These are phyloP conservation scores for Termitomyces sp. DNA, from an alignment of 1,284 basidiomycete species.

Conservation along the genomic window DNA sequence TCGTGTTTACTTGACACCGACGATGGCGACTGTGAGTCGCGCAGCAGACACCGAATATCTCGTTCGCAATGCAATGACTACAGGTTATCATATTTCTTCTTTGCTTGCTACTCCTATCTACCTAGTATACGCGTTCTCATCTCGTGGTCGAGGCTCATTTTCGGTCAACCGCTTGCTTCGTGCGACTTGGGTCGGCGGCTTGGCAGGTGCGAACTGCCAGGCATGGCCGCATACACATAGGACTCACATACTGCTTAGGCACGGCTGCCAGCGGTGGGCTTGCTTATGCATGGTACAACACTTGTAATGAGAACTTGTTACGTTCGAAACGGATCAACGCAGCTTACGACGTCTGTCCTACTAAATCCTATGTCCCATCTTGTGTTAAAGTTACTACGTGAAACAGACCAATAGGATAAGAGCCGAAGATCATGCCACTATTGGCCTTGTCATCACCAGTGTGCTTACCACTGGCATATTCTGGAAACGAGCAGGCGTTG, in stretches of 20 bases:
- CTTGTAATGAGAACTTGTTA: constrained; percentile 32
- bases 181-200: constrained; percentile 65
- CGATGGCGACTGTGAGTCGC: background rate
- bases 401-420: constrained; percentile 50
- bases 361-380: constrained; percentile 15
- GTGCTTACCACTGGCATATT: constrained; percentile 61
- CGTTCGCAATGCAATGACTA: constrained; percentile 55
- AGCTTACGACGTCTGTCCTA: constrained; percentile 49
- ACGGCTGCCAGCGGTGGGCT: constrained; percentile 28
- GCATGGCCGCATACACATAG: background rate
- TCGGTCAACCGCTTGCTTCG: constrained; percentile 57
- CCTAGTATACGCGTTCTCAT: constrained; percentile 43
- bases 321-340: constrained; percentile 30
- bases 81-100: constrained; percentile 63
- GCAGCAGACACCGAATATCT: constrained; percentile 43
- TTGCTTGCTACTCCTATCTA: constrained; percentile 58
- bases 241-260: constrained; percentile 22
- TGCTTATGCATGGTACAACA: constrained; percentile 35
- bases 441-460: constrained; percentile 58
- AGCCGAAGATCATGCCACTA: constrained; percentile 64
- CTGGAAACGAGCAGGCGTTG: constrained; percentile 56
- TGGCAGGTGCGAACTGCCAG: constrained; percentile 38
- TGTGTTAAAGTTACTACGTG: background rate
- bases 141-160: constrained; percentile 49
- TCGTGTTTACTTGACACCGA: background rate